These are phyloP conservation scores for Penicillium hesseltinei DNA, from an alignment of 2,329 filamentous ascomycete species.

Conservation along the genomic window DNA sequence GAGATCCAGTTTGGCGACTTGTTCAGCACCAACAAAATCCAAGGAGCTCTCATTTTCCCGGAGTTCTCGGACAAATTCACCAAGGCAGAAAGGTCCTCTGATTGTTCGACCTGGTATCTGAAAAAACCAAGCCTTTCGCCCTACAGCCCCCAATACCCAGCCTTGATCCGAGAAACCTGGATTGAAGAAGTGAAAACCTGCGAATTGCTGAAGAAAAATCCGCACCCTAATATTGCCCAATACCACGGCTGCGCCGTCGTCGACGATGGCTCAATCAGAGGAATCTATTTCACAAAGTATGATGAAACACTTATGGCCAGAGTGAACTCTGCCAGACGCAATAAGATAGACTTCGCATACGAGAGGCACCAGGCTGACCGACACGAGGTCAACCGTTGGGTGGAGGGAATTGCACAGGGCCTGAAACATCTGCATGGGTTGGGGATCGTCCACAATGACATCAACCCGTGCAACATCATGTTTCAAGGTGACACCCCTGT, in stretches of 20 bases:
- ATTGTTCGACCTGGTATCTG: not conserved
- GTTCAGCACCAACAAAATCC: constrained; percentile 5
- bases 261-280: not conserved
- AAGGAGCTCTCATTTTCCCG: not conserved
- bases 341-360: not conserved
- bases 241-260: constrained; percentile 8
- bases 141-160: constrained; percentile 1
- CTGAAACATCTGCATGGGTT: constrained; percentile 78
- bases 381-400: not conserved
- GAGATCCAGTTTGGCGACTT: not conserved
- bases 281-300: constrained; percentile 5
- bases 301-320: constrained; percentile 4
- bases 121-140: constrained; percentile 5
- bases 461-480: constrained; percentile 90
- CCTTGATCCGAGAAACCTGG: not conserved
- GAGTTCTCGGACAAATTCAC: constrained; percentile 4
- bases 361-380: not conserved
- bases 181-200: constrained; percentile 4
- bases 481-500: constrained; percentile 52
- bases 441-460: constrained; percentile 85
- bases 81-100: not conserved
- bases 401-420: constrained; percentile 46
- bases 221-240: constrained; percentile 5
- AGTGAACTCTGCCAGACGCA: not conserved
- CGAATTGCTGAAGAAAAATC: not conserved